phyloP scores from a whole-genome alignment of 83 land plant genomes.

The Isoetes engelmannii region DNA sequence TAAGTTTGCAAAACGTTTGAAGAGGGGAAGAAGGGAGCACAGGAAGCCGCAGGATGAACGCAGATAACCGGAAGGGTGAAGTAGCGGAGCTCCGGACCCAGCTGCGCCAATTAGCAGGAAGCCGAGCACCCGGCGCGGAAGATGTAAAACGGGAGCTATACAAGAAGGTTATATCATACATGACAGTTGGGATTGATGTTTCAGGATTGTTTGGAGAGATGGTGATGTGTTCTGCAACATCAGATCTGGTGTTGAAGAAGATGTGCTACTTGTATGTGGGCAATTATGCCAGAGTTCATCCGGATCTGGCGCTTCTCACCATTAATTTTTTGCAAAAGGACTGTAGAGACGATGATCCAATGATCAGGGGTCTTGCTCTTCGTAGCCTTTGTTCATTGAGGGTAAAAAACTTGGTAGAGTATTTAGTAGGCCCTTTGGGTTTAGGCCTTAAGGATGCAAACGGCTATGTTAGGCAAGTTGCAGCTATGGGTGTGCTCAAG shows the following conservation, averaged over 20 bases:
- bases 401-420: slow-evolving; percentile 84
- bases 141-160: slow-evolving; percentile 88
- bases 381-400: slow-evolving; percentile 83
- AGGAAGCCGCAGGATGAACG: slow-evolving; percentile 11
- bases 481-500: slow-evolving; percentile 86
- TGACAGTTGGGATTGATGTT: slow-evolving; percentile 98
- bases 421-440: slow-evolving; percentile 79
- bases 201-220: slow-evolving; percentile 87
- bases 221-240: slow-evolving; percentile 99
- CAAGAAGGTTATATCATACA: slow-evolving; percentile 93
- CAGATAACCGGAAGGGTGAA: slow-evolving; percentile 70
- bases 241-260: slow-evolving; percentile 96
- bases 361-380: slow-evolving; percentile 91
- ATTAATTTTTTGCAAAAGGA: slow-evolving; percentile 96
- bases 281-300: slow-evolving; percentile 79
- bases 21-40: too few species aligned
- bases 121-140: slow-evolving; percentile 84
- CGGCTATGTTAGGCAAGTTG: slow-evolving; percentile 79
- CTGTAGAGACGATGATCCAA: slow-evolving; percentile 89
- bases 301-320: slow-evolving; percentile 91
- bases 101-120: slow-evolving; percentile 91
- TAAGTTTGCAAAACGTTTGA: too few species aligned
- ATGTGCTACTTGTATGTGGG: slow-evolving; percentile 98
- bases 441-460: slow-evolving; percentile 66
- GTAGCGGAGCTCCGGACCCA: slow-evolving; percentile 81